Evolutionary conservation across 2,329 filamentous ascomycete species (phyloP), one percentile per base, ranked within the genome.

Genomic region (Fusarium sp.): DNA sequence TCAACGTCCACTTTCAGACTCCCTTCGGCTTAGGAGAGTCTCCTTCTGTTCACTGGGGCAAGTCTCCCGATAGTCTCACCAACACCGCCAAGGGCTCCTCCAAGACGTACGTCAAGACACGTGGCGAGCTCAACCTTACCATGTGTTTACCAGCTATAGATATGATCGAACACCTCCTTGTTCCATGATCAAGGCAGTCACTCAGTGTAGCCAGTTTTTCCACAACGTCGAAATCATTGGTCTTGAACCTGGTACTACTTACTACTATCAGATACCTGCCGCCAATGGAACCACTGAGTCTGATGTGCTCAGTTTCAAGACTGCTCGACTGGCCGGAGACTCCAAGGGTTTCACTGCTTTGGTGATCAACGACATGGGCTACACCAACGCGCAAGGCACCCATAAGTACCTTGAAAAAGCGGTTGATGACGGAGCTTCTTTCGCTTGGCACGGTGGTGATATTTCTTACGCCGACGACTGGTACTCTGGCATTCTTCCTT

Each of bases 401-500:
- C 83, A 83, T 78, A 80, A 83, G 70, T 80, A 87, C 52, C 79
- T 88, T 16, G 76, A 74, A 38, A 73, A 83, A 40, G 84, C 81
- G 6, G 82, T 82, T 42, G 77, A 83, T n/a, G 82, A 86, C n/a
- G 85, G 84, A n/a, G 71, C 82, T 20, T 83, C 83, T 5, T 88
- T 89, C 72, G 84, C 84, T 29, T 89, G 87, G 87, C 87, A 89
- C 76, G 86, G 86, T 40, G 87, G 87, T 58, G 87, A 88, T 69
- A 80, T 88, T 64, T 83, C 80, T 61, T 88, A 88, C 67, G 86
- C 87, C 0, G 86, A 87, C 72, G 84, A 87, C 75, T 87, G 85
- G 86, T 87, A 84, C 61, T 83, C 81, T 16, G 86, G 87, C n/a
- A 86, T 88, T 62, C 77, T 88, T 20, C 83, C 86, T 16, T 89